Base-by-base conservation (phyloP, 345 rosid species). In the Camelina neglecta region DNA sequence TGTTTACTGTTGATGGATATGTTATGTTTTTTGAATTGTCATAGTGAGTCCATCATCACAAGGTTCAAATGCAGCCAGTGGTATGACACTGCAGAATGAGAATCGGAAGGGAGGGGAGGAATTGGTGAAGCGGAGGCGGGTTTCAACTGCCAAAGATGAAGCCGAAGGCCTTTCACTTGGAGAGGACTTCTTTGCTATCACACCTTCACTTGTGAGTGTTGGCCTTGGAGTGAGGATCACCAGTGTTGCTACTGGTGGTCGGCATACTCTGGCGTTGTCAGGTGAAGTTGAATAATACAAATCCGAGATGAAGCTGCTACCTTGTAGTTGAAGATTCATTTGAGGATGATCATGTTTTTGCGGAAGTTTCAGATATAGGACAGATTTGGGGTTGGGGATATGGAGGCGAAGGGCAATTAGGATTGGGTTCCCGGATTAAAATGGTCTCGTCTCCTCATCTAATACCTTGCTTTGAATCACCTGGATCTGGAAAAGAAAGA, bases 381-480 rank as follows among this genome's bases (percentile, higher is more conserved):
- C 96, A 93, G 90, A 94, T 93, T 33, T 93, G 95, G 98, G 96
- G 96, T 81, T 90, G 98, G 98, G 98, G 96, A 84, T 90, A 90
- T 80, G 96, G 96, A 81, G 98, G 96, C 16, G 96, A 93, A 83
- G 96, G 98, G 65, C 96, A 90, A 76, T 85, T 93, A 51, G 98
- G 96, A 79, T 72, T 90, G 87, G 98, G 95, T 48, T 83, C 96
- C 36, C 82, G 89, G 75, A 83, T 90, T 70, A 87, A 84, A 84
- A 85, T 84, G 87, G 91, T 93, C 72, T 84, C 96, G n/a, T 83
- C 95, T 73, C 96, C 94, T 44, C 93, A 85, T 82, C 85, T 84
- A 50, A 80, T 93, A 75, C 90, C 91, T 47, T 90, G 91, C 84
- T 65, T 85, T 75, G 93, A 85, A 76, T 72, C 75, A 55, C 49